These are phyloP conservation scores for Apiotrichum gamsii DNA, from an alignment of 1,284 basidiomycete species.

Conservation along the genomic window DNA sequence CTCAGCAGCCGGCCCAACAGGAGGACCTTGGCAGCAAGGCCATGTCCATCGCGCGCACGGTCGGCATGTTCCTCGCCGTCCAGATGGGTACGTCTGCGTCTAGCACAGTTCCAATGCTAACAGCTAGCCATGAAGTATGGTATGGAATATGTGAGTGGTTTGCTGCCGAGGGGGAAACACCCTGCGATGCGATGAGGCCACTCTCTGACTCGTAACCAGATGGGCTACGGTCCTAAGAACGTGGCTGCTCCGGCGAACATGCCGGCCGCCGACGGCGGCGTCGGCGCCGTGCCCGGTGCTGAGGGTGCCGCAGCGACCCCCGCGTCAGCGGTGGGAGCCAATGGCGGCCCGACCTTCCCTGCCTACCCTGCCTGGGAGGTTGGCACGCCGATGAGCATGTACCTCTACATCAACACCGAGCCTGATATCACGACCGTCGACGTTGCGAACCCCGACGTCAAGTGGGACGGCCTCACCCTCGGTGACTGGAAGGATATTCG, in stretches of 20 bases:
- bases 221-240: background rate
- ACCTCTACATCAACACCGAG: slow-evolving; percentile 60
- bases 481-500: slow-evolving; percentile 70
- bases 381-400: slow-evolving; percentile 53
- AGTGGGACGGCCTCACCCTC: slow-evolving; percentile 74
- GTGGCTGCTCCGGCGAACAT: slow-evolving; percentile 13
- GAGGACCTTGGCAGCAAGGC: too few relatives aligned
- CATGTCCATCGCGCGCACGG: slow-evolving; percentile 12
- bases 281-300: background rate
- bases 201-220: background rate
- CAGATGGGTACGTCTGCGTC: slow-evolving; percentile 30
- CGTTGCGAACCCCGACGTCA: slow-evolving; percentile 28
- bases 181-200: too few relatives aligned
- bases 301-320: slow-evolving; percentile 8
- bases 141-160: slow-evolving; percentile 32
- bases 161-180: background rate
- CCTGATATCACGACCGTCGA: slow-evolving; percentile 49
- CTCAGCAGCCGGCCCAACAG: too few relatives aligned
- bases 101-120: slow-evolving; percentile 1
- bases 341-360: slow-evolving; percentile 5
- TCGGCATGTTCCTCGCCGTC: slow-evolving; percentile 32
- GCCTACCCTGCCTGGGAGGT: slow-evolving; percentile 44
- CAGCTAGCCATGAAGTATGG: slow-evolving; percentile 36
- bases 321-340: background rate
- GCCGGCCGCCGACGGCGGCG: background rate